Evolutionary conservation across 1,139 yeast genomes (phyloP).

Genomic region (Blastobotrys proliferans): DNA sequence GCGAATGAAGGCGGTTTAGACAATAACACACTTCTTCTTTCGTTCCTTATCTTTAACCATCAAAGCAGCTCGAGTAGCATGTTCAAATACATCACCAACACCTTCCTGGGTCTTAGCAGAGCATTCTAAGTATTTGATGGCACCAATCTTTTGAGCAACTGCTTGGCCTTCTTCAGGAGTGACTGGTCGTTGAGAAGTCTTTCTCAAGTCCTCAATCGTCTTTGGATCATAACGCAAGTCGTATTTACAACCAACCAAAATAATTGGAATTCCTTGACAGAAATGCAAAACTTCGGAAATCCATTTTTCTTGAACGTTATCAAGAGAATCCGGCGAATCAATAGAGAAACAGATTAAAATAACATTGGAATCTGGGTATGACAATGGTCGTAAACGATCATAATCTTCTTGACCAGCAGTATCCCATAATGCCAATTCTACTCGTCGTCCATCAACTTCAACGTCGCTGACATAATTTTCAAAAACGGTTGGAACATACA

Average conservation of each 20-base stretch:
- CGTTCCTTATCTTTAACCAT: slow-evolving; percentile 50
- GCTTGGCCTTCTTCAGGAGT: slow-evolving; percentile 79
- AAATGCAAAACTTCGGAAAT: slow-evolving; percentile 89
- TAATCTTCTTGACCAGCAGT: slow-evolving; percentile 98
- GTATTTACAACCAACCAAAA: slow-evolving; percentile 83
- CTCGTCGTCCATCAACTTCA: slow-evolving; percentile 88
- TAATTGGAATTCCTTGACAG: slow-evolving; percentile 94
- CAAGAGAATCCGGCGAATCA: slow-evolving; percentile 88
- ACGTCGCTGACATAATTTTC: slow-evolving; percentile 95
- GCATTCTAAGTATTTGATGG: slow-evolving; percentile 77
- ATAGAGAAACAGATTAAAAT: slow-evolving; percentile 88
- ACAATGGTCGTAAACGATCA: slow-evolving; percentile 88
- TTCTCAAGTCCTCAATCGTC: slow-evolving; percentile 75
- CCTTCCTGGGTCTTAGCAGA: slow-evolving; percentile 81
- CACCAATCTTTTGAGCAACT: slow-evolving; percentile 77
- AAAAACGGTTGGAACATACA: slow-evolving; percentile 91
- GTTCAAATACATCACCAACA: slow-evolving; percentile 72
- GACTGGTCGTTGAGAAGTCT: slow-evolving; percentile 84
- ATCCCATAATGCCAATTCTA: slow-evolving; percentile 95
- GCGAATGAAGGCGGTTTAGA: slow-evolving; percentile 37
- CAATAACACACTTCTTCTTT: slow-evolving; percentile 48
- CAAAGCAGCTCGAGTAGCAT: slow-evolving; percentile 87
- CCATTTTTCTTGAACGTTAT: slow-evolving; percentile 93
- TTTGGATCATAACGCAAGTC: slow-evolving; percentile 77
- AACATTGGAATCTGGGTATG: slow-evolving; percentile 91